phyloP scores from a whole-genome alignment of 176 grass and related monocot genomes.

The Ampelocalamus luodianensis region DNA sequence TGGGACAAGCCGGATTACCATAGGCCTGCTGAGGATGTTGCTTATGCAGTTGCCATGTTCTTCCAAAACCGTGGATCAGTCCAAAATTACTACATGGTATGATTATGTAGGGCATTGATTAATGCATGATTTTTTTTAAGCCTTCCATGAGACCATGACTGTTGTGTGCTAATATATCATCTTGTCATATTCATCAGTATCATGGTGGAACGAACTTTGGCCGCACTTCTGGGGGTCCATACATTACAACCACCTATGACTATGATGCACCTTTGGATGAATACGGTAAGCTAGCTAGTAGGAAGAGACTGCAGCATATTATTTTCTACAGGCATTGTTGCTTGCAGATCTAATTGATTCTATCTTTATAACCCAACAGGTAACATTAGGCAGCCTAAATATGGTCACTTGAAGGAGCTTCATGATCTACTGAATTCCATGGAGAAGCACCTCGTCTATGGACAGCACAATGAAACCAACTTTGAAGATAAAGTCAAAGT shows the following conservation, averaged over 20 bases:
- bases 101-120: not conserved
- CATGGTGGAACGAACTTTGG: constrained; percentile 76
- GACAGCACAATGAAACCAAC: constrained; percentile 37
- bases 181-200: constrained; percentile 44
- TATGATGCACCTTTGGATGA: constrained; percentile 82
- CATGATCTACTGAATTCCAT: constrained; percentile 59
- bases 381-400: constrained; percentile 74
- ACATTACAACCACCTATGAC: constrained; percentile 66
- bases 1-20: constrained; percentile 63
- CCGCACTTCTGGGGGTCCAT: constrained; percentile 57
- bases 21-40: constrained; percentile 61
- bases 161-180: not conserved
- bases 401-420: constrained; percentile 81
- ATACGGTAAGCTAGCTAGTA: constrained; percentile 41
- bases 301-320: not conserved
- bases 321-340: not conserved
- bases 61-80: constrained; percentile 55
- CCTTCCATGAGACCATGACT: not conserved
- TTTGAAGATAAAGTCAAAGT: constrained; percentile 34
- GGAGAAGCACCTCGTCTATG: constrained; percentile 62
- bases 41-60: constrained; percentile 60
- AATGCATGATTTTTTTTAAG: not conserved
- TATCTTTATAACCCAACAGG: not conserved
- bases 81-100: constrained; percentile 73
- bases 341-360: too few species aligned